Percentiles rank a stretch among this genome's conserved stretches.
These are phyloP conservation scores for Botrytis deweyae DNA, from an alignment of 2,329 filamentous ascomycete species.

Conservation along the genomic window DNA sequence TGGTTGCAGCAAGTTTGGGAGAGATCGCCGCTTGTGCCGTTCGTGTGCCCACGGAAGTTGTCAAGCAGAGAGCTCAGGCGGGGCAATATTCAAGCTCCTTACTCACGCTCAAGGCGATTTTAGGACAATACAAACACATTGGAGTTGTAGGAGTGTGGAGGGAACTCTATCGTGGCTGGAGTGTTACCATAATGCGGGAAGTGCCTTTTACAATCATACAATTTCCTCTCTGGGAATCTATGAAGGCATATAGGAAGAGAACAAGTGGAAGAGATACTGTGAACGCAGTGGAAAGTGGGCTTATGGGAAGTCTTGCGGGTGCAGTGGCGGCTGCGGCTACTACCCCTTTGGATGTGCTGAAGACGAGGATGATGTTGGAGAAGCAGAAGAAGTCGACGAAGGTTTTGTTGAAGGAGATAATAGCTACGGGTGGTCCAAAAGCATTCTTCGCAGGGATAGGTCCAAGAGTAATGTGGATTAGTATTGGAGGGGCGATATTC, in stretches of 20 bases:
- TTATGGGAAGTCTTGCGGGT: slow-evolving; percentile 82
- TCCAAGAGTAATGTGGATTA: slow-evolving; percentile 91
- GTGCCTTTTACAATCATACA: slow-evolving; percentile 97
- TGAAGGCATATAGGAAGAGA: slow-evolving; percentile 70
- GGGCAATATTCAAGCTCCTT: slow-evolving; percentile 71
- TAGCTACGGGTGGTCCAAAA: slow-evolving; percentile 60
- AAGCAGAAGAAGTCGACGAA: slow-evolving; percentile 61
- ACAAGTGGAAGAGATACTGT: slow-evolving; percentile 49
- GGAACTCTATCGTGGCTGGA: slow-evolving; percentile 89
- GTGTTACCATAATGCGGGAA: slow-evolving; percentile 90
- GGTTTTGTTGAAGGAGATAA: slow-evolving; percentile 62
- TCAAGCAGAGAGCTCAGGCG: slow-evolving; percentile 96
- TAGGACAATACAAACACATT: slow-evolving; percentile 47
- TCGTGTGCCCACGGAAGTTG: slow-evolving; percentile 90
- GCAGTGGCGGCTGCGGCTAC: slow-evolving; percentile 84
- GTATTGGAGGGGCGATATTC: slow-evolving; percentile 90
- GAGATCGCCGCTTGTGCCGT: slow-evolving; percentile 92
- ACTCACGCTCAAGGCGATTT: slow-evolving; percentile 68
- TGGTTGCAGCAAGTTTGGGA: slow-evolving; percentile 80
- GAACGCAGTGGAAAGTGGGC: slow-evolving; percentile 72
- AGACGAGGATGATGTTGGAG: slow-evolving; percentile 94
- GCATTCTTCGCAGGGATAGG: slow-evolving; percentile 76
- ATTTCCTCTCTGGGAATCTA: slow-evolving; percentile 92
- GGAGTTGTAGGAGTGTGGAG: slow-evolving; percentile 64
- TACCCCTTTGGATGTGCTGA: slow-evolving; percentile 92